phyloP scores from a whole-genome alignment of 2,329 filamentous ascomycete species.

The Rasamsonia emersonii region DNA sequence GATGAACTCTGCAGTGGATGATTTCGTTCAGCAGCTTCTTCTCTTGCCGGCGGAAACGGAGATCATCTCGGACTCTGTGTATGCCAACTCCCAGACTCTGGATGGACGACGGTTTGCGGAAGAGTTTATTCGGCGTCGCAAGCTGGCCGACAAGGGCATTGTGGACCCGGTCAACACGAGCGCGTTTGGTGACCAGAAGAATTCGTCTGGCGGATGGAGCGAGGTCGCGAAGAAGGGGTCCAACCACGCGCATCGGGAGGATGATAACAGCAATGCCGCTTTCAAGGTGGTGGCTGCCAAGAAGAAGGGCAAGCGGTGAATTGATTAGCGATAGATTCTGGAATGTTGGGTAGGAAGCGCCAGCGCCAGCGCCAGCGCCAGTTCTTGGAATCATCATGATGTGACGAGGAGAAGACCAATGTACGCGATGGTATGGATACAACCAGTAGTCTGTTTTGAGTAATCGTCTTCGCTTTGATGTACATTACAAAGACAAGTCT shows the following conservation, averaged over 20 bases:
- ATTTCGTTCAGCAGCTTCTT: slow-evolving; percentile 68
- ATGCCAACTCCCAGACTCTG: slow-evolving; percentile 77
- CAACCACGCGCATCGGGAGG: slow-evolving; percentile 37
- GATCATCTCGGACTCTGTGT: slow-evolving; percentile 84
- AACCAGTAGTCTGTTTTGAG: no score
- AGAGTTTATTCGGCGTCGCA: slow-evolving; percentile 88
- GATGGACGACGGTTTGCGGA: slow-evolving; percentile 89
- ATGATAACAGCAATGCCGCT: slow-evolving; percentile 43
- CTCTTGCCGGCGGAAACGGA: slow-evolving; percentile 67
- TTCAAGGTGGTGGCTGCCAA: slow-evolving; percentile 89
- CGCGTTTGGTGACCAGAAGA: slow-evolving; percentile 42
- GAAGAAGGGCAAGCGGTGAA: slow-evolving; percentile 77
- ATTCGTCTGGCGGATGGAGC: slow-evolving; percentile 68
- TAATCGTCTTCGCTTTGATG: no score
- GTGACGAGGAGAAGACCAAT: slow-evolving; percentile 1
- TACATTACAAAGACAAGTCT: no score
- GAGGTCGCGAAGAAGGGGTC: slow-evolving; percentile 93
- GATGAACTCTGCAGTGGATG: slow-evolving; percentile 56
- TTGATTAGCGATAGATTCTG: background rate
- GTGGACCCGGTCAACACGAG: slow-evolving; percentile 54
- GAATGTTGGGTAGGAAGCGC: no score
- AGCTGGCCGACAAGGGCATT: slow-evolving; percentile 84
- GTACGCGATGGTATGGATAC: background rate
- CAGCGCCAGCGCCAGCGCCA: no score
- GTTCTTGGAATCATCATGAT: slow-evolving; percentile 6